A percentile compares a stretch with the other conserved stretches of the same genome.
Conservation (phyloP, 352 stramenopile genomes). For the Aphanomyces astaci region DNA sequence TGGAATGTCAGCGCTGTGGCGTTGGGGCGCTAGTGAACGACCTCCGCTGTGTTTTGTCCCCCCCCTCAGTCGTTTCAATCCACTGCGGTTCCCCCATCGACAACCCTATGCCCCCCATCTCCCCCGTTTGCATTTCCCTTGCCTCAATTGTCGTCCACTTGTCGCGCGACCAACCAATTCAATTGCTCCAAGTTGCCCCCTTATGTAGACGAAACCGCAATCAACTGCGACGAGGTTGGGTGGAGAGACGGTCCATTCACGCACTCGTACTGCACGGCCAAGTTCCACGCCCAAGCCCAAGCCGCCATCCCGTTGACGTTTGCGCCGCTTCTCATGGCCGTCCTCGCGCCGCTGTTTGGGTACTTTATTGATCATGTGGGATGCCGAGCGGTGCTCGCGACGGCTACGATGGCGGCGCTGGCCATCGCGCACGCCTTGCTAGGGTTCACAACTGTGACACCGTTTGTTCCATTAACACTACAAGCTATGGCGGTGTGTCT, state of each 20-base stretch:
- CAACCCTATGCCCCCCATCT: conserved; percentile 41
- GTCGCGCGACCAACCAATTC: conserved; percentile 58
- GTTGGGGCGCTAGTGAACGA: conserved; percentile 40
- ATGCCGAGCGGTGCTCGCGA: conserved; percentile 67
- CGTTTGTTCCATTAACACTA: conserved; percentile 81
- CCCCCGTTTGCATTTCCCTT: conserved; percentile 66
- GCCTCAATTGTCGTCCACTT: conserved; percentile 52
- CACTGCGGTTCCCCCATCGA: conserved; percentile 34
- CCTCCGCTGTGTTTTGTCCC: conserved; percentile 40
- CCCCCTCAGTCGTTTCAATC: too few species aligned
- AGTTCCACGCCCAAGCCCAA: conserved; percentile 46
- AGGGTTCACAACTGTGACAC: conserved; percentile 51
- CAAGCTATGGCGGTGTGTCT: conserved; percentile 88
- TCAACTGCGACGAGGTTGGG: conserved; percentile 62
- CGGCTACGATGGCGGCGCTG: conserved; percentile 69
- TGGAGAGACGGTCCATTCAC: conserved; percentile 62
- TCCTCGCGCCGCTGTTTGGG: conserved; percentile 82
- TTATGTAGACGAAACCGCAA: conserved; percentile 54
- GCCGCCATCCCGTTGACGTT: conserved; percentile 85
- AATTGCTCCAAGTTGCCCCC: conserved; percentile 47
- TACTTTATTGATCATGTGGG: conserved; percentile 87
- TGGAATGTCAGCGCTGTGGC: conserved; percentile 43
- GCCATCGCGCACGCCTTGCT: conserved; percentile 80
- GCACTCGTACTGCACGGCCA: conserved; percentile 47
- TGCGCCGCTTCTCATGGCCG: conserved; percentile 85